phyloP scores from a whole-genome alignment of 495 filamentous ascomycete genomes.

The Aspergillus homomorphus region DNA sequence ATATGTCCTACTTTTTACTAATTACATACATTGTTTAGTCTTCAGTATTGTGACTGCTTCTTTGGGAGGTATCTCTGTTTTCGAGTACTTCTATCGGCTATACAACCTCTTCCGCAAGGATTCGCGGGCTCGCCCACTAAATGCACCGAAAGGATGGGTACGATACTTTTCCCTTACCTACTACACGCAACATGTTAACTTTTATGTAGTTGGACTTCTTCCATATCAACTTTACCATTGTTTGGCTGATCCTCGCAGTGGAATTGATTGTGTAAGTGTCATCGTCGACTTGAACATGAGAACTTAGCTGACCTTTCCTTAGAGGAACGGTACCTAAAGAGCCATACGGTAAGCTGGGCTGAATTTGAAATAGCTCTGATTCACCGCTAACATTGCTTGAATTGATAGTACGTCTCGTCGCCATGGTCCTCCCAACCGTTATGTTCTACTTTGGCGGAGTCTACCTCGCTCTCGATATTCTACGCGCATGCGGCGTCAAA shows the following conservation, averaged over 20 bases:
- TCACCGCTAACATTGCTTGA: constrained; percentile 23
- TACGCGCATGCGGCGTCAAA: constrained; percentile 38
- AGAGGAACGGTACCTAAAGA: constrained; percentile 41
- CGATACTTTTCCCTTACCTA: constrained; percentile 4
- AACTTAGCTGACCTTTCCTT: constrained; percentile 23
- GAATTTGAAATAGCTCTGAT: constrained; percentile 8
- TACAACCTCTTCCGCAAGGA: constrained; percentile 44
- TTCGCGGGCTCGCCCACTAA: constrained; percentile 52
- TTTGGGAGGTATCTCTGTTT: constrained; percentile 56
- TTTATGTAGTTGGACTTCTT: constrained; percentile 56
- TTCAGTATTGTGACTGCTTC: constrained; percentile 57
- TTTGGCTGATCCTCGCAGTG: constrained; percentile 46
- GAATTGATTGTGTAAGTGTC: constrained; percentile 53
- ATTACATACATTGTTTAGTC: constrained; percentile 28
- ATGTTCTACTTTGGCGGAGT: constrained; percentile 58
- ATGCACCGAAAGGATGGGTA: constrained; percentile 50
- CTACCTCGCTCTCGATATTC: constrained; percentile 49
- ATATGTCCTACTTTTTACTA: neutral
- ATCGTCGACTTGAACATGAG: neutral
- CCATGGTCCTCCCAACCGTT: constrained; percentile 58
- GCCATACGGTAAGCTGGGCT: constrained; percentile 33
- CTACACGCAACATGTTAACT: constrained; percentile 9
- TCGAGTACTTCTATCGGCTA: constrained; percentile 54
- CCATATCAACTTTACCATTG: constrained; percentile 59
- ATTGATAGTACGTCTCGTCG: constrained; percentile 53